Conservation (phyloP, 441 rosid genomes). For the Erodium moschatum region DNA sequence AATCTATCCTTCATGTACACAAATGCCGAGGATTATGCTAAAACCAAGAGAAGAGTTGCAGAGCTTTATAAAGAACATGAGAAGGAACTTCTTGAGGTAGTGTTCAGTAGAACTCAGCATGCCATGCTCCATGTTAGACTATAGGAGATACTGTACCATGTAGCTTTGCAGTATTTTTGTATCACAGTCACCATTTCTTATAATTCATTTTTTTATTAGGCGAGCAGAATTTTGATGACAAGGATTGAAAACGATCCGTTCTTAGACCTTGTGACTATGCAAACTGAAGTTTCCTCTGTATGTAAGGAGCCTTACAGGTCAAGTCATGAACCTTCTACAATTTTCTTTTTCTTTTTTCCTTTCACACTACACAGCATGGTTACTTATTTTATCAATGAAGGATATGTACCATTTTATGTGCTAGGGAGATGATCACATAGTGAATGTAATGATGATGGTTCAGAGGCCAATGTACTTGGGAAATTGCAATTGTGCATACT, state of each 20-base stretch:
- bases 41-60: slow-evolving; percentile 65
- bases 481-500: neutral
- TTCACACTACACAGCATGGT: neutral
- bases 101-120: neutral
- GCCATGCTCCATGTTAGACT: neutral
- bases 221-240: slow-evolving; percentile 75
- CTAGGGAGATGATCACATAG: too few relatives aligned
- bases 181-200: slow-evolving; percentile 2
- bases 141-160: neutral
- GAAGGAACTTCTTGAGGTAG: slow-evolving; percentile 81
- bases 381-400: too few relatives aligned
- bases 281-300: slow-evolving; percentile 65
- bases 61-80: slow-evolving; percentile 83
- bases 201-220: slow-evolving; percentile 31
- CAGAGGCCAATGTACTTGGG: too few relatives aligned
- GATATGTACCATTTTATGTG: too few relatives aligned
- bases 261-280: slow-evolving; percentile 77
- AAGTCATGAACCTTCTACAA: slow-evolving; percentile 16
- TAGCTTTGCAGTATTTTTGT: slow-evolving; percentile 16
- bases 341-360: neutral
- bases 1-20: slow-evolving; percentile 89
- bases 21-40: slow-evolving; percentile 74
- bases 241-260: slow-evolving; percentile 92
- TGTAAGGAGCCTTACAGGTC: slow-evolving; percentile 96
- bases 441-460: too few relatives aligned